phyloP scores from a whole-genome alignment of 306 rosid genomes.

The Fragaria ananassa region DNA sequence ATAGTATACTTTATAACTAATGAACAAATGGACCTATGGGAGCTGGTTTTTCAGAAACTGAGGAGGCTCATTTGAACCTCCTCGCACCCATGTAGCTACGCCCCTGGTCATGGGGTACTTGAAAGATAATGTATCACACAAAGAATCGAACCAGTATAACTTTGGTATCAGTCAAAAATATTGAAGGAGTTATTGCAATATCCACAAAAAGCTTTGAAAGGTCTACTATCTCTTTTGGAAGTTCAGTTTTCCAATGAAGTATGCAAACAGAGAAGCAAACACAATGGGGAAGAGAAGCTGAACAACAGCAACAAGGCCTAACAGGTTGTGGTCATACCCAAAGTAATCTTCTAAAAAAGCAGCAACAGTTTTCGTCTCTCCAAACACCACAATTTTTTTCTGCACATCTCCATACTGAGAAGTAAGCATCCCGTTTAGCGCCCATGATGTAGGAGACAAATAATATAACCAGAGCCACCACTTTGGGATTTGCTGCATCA shows the following conservation, averaged over 20 bases:
- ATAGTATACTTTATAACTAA: too few species aligned
- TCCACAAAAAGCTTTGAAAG: constrained; percentile 1
- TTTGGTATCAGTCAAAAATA: background rate
- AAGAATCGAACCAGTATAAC: background rate
- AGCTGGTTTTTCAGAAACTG: too few species aligned
- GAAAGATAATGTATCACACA: background rate
- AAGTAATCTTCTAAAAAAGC: constrained; percentile 49
- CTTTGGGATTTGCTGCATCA: constrained; percentile 59
- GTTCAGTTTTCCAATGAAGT: constrained; percentile 45
- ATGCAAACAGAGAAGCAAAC: constrained; percentile 45
- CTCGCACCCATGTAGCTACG: too few species aligned
- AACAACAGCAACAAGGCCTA: constrained; percentile 40
- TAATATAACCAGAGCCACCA: constrained; percentile 79
- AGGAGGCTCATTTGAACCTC: too few species aligned
- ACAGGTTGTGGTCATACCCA: constrained; percentile 44
- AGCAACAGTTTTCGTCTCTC: constrained; percentile 37
- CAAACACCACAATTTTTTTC: constrained; percentile 36
- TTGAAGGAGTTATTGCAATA: background rate
- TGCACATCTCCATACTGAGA: constrained; percentile 56
- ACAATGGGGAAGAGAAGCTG: constrained; percentile 38
- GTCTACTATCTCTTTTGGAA: constrained; percentile 50
- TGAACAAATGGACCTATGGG: too few species aligned
- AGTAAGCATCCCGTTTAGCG: constrained; percentile 54
- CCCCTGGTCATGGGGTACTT: too few species aligned
- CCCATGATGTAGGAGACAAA: constrained; percentile 58